Conservation (phyloP, 2,329 filamentous ascomycete species). For the Aspergillus ochraceus region DNA sequence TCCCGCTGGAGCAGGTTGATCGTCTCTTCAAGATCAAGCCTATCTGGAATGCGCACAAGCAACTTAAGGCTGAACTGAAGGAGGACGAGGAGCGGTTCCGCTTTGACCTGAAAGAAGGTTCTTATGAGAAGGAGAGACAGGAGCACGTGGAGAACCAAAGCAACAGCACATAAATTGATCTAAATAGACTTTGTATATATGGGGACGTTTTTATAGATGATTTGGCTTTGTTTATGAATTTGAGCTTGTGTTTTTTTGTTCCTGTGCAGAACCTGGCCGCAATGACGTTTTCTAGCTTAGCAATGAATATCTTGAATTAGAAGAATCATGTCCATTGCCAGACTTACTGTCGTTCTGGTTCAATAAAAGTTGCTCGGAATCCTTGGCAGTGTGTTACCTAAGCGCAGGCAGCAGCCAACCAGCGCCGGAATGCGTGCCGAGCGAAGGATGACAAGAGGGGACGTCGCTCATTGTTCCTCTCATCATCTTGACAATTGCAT, state of each 20-base stretch:
- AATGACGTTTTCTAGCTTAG: background rate
- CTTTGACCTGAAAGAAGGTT: conserved; percentile 27
- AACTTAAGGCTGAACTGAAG: conserved; percentile 33
- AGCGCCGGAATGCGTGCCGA: background rate
- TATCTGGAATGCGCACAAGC: conserved; percentile 33
- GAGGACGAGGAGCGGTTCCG: conserved; percentile 39
- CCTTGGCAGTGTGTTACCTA: background rate
- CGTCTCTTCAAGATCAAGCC: conserved; percentile 54
- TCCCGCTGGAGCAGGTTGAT: conserved; percentile 67
- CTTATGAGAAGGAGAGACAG: conserved; percentile 16
- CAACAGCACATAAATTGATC: background rate
- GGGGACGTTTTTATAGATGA: background rate
- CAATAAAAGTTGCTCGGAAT: no score
- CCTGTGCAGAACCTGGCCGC: background rate
- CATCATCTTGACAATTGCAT: background rate
- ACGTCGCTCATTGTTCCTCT: background rate
- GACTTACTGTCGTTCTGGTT: no score
- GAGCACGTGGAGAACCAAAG: conserved; percentile 47
- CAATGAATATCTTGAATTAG: no score
- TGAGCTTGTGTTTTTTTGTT: background rate
- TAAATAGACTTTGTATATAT: background rate
- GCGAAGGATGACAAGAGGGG: background rate
- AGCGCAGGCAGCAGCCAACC: background rate
- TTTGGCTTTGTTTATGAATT: background rate
- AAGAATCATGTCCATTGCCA: no score